These are phyloP conservation scores for Amniculicola lignicola DNA, from an alignment of 495 filamentous ascomycete species.

Conservation along the genomic window DNA sequence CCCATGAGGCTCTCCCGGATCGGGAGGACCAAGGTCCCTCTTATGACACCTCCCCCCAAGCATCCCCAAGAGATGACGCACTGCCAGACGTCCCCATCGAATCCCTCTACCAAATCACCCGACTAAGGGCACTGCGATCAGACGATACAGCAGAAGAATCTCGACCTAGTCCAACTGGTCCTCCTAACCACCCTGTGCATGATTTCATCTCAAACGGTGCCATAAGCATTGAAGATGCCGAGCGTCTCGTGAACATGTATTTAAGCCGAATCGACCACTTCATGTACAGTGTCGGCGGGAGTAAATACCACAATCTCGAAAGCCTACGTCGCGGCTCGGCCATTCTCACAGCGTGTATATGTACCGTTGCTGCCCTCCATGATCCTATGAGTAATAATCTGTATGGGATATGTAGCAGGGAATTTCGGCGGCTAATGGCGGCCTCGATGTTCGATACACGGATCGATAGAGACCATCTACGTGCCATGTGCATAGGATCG, in stretches of 20 bases:
- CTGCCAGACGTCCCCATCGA: slow-evolving; percentile 46
- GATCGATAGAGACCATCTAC: slow-evolving; percentile 52
- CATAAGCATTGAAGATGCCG: slow-evolving; percentile 50
- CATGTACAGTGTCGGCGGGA: slow-evolving; percentile 47
- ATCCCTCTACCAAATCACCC: slow-evolving; percentile 35
- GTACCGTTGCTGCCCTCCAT: slow-evolving; percentile 54
- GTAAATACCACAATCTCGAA: slow-evolving; percentile 49
- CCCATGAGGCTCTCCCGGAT: slow-evolving; percentile 28
- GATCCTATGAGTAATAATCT: slow-evolving; percentile 47
- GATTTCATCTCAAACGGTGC: slow-evolving; percentile 54
- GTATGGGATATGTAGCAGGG: slow-evolving; percentile 52
- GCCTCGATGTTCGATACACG: slow-evolving; percentile 53
- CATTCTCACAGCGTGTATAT: slow-evolving; percentile 50
- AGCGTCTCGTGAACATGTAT: slow-evolving; percentile 51
- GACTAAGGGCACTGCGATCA: slow-evolving; percentile 40
- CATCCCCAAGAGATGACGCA: slow-evolving; percentile 31
- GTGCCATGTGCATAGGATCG: slow-evolving; percentile 52
- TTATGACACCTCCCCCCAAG: slow-evolving; percentile 29
- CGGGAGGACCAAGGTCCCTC: slow-evolving; percentile 39
- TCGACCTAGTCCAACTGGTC: slow-evolving; percentile 6
- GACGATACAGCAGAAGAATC: slow-evolving; percentile 32
- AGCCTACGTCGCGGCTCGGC: slow-evolving; percentile 50
- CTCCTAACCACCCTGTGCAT: slow-evolving; percentile 34
- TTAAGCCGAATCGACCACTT: slow-evolving; percentile 54
- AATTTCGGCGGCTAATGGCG: slow-evolving; percentile 52